Percentiles rank a stretch among this genome's conserved stretches.
Evolutionary conservation across 2,329 filamentous ascomycete genomes (phyloP).

Genomic region (Aspergillus cejpii): DNA sequence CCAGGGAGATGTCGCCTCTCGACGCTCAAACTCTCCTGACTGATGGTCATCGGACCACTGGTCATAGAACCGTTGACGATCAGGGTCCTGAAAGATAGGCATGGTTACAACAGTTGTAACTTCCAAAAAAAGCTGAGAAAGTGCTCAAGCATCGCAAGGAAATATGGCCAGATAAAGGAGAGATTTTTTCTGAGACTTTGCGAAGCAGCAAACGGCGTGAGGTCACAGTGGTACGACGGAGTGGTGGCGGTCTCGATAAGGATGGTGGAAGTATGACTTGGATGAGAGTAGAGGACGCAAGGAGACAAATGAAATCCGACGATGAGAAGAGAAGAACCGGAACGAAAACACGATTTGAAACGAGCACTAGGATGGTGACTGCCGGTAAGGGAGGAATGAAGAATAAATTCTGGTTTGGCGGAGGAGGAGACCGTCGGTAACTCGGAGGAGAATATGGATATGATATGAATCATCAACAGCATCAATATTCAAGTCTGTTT

Average conservation of each 20-base stretch:
- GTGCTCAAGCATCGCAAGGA: constrained; percentile 23
- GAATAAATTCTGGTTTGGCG: constrained; percentile 1
- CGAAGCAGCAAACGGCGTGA: neutral
- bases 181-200: neutral
- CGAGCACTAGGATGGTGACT: constrained; percentile 9
- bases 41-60: constrained; percentile 22
- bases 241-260: constrained; percentile 9
- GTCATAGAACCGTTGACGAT: constrained; percentile 27
- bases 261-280: constrained; percentile 3
- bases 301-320: constrained; percentile 3
- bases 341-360: constrained; percentile 3
- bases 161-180: neutral
- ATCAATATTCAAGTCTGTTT: neutral
- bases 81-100: constrained; percentile 32
- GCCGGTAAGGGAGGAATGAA: constrained; percentile 9
- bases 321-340: neutral
- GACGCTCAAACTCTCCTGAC: constrained; percentile 9
- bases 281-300: constrained; percentile 1
- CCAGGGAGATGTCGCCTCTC: constrained; percentile 9
- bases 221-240: constrained; percentile 3
- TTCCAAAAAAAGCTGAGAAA: constrained; percentile 13
- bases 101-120: constrained; percentile 21
- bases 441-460: neutral
- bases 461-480: constrained; percentile 6
- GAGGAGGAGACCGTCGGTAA: neutral